Base-by-base conservation (phyloP, 768 basidiomycete genomes). In the Asterophora parasitica region DNA sequence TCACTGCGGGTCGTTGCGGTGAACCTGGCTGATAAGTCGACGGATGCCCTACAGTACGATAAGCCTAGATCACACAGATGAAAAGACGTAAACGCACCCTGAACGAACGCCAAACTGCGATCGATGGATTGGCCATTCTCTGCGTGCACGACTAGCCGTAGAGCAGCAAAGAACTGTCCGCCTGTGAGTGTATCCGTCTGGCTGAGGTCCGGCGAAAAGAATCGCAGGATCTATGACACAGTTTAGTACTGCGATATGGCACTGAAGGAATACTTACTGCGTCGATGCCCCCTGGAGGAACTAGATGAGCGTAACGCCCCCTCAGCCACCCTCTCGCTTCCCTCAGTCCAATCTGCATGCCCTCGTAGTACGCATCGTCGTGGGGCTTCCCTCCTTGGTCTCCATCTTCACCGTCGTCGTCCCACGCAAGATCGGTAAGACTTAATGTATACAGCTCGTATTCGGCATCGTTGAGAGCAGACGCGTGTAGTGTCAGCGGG, bases 301-400 rank as follows among this genome's bases (percentile, higher is more conserved):
- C 60, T 5, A 89, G 59, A 52, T 74, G 68, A 4, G 77, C 66
- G 57, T 85, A 89, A 50, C 85, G 70, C 10, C 88, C 88, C 17
- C 84, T 67, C 42, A 90, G 65, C 87, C 87, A 90, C 4, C 83
- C 87, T 32, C 86, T 70, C 8, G 74, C 82, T 60, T 90, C 88
- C 26, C 87, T 76, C 16, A 74, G 74, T 33, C 82, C 76, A 9
- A 88, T 67, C 4, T 62, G 54, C 44, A 78, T 71, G 13, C 65
- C 61, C 50, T 85, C 83, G 55, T 78, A 83, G 57, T 75, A 74
- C 0, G 62, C 65, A 62, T 82, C 79, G 49, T 73, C 65, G 40
- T 64, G 61, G 15, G 46, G 36, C 2, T 27, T 23, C 23, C 23
- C 23, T 23, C 23, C 23, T 23, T 23, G 6, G 16, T 47, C 53